Evolutionary conservation across 768 basidiomycete species (phyloP).

Genomic region (Mycena venus): DNA sequence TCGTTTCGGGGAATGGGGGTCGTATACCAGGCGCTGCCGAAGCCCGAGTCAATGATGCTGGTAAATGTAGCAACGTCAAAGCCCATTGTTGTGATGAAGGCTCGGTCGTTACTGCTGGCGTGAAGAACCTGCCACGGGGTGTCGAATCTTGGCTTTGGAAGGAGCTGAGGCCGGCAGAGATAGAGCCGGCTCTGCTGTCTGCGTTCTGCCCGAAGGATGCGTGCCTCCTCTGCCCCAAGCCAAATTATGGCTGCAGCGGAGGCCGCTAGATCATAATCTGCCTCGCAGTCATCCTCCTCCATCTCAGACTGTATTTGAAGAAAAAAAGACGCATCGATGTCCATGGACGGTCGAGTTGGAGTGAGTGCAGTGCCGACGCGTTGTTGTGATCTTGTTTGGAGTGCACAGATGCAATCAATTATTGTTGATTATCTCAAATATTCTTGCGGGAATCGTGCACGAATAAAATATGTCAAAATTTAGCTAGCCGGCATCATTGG

Average conservation of each 20-base stretch:
- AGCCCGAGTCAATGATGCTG: conserved; percentile 48
- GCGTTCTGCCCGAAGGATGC: neutral
- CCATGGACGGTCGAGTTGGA: neutral
- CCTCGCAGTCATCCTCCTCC: neutral
- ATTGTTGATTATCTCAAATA: no score
- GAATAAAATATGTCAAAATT: neutral
- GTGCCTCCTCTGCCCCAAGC: conserved; percentile 1
- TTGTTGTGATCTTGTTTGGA: neutral
- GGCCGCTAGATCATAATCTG: neutral
- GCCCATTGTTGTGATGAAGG: conserved; percentile 62
- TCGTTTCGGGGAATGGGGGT: conserved; percentile 50
- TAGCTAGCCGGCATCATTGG: conserved; percentile 7
- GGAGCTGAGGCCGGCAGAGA: conserved; percentile 45
- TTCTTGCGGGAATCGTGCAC: neutral
- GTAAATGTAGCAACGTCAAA: conserved; percentile 54
- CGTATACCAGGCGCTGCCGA: conserved; percentile 41
- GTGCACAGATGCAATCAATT: neutral
- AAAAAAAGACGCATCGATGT: neutral
- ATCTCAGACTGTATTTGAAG: neutral
- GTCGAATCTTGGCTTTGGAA: conserved; percentile 45
- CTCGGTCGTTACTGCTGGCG: conserved; percentile 46
- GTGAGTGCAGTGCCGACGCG: neutral
- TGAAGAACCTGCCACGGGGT: conserved; percentile 55
- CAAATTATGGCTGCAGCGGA: neutral
- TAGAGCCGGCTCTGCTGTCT: conserved; percentile 36